Percentiles rank a stretch among this genome's conserved stretches.
Evolutionary conservation across 139 green algal species (phyloP).

Genomic region (Coccomyxa sp.): DNA sequence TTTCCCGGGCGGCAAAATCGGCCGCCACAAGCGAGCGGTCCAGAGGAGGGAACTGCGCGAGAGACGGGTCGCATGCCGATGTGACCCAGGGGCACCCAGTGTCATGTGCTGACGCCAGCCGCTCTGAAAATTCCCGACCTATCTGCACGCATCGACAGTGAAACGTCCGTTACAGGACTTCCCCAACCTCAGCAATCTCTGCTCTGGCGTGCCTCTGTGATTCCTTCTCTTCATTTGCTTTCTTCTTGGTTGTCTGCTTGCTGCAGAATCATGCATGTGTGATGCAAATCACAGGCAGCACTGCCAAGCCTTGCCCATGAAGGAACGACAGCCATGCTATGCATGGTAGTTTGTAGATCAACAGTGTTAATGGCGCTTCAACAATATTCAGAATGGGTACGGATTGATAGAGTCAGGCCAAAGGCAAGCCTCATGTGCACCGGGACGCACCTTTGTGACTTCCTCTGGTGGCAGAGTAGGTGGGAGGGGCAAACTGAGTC

Average conservation of each 20-base stretch:
- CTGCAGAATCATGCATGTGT: not conserved
- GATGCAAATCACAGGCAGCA: not conserved
- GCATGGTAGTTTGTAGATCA: too few species aligned
- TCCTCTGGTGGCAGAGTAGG: slow-evolving; percentile 28
- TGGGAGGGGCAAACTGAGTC: slow-evolving; percentile 47
- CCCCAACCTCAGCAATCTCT: not conserved
- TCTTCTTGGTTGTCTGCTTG: slow-evolving; percentile 5
- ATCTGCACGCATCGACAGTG: slow-evolving; percentile 1
- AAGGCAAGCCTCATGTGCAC: not conserved
- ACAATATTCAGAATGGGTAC: not conserved
- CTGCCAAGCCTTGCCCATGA: not conserved
- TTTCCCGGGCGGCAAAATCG: slow-evolving; percentile 18
- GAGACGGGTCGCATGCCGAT: slow-evolving; percentile 23
- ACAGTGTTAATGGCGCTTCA: too few species aligned
- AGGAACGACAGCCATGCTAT: too few species aligned
- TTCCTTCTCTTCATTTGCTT: not conserved
- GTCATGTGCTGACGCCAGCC: slow-evolving; percentile 39
- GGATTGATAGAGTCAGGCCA: not conserved
- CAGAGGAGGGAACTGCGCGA: slow-evolving; percentile 52
- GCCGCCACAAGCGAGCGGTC: slow-evolving; percentile 7
- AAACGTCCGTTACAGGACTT: not conserved
- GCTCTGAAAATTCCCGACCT: slow-evolving; percentile 15
- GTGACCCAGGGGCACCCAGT: slow-evolving; percentile 51
- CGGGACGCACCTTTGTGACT: not conserved
- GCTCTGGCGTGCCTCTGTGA: not conserved